phyloP scores from a whole-genome alignment of 805 yeast genomes.

The Metschnikowia matae region DNA sequence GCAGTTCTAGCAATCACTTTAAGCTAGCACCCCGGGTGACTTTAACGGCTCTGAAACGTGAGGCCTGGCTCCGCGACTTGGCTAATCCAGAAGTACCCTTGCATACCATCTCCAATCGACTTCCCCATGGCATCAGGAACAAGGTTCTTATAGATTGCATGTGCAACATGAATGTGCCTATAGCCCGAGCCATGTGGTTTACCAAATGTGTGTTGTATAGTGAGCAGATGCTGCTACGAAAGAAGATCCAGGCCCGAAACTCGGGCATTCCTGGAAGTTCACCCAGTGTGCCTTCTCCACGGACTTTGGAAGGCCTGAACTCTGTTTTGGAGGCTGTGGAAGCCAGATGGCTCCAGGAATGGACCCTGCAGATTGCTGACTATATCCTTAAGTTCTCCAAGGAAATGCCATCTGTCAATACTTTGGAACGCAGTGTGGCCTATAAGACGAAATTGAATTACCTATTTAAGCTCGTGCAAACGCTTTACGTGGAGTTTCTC shows the following conservation, averaged over 20 bases:
- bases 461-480: constrained; percentile 53
- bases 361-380: constrained; percentile 81
- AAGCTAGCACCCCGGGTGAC: constrained; percentile 89
- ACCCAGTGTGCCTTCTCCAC: not conserved
- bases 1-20: constrained; percentile 39
- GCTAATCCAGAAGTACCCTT: constrained; percentile 66
- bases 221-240: constrained; percentile 29
- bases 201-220: constrained; percentile 82
- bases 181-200: constrained; percentile 85
- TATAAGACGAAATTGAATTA: constrained; percentile 58
- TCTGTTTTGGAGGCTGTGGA: constrained; percentile 36
- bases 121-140: constrained; percentile 88
- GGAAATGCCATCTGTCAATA: constrained; percentile 27
- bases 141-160: constrained; percentile 70
- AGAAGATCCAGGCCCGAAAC: constrained; percentile 25
- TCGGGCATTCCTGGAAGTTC: constrained; percentile 1
- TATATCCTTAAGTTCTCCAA: constrained; percentile 50
- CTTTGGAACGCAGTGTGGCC: constrained; percentile 27
- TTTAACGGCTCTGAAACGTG: constrained; percentile 78
- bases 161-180: constrained; percentile 62
- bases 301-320: constrained; percentile 1
- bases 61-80: constrained; percentile 79
- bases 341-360: constrained; percentile 70
- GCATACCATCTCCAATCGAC: constrained; percentile 62
- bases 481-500: constrained; percentile 65